Conservation (phyloP, 345 rosid species). For the Ailanthus altissimus region DNA sequence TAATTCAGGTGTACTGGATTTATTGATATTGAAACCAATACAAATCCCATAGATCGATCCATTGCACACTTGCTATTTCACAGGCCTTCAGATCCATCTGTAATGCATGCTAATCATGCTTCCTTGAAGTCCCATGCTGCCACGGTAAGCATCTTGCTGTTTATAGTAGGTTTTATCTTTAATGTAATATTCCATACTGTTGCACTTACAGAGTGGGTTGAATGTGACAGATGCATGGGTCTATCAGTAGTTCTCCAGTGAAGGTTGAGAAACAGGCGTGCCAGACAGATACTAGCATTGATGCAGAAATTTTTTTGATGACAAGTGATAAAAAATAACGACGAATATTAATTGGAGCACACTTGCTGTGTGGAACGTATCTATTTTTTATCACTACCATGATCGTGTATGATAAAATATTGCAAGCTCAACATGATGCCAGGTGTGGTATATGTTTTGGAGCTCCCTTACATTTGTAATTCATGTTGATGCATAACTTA, state of each 20-base stretch:
- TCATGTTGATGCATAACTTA: background rate
- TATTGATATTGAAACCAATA: slow-evolving; percentile 81
- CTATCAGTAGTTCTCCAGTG: slow-evolving; percentile 42
- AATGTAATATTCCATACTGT: background rate
- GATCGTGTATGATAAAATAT: slow-evolving; percentile 6
- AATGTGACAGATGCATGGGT: slow-evolving; percentile 53
- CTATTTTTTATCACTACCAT: slow-evolving; percentile 3
- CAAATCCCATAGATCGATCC: slow-evolving; percentile 93
- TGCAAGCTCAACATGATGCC: background rate
- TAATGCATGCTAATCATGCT: slow-evolving; percentile 38
- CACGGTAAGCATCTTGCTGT: slow-evolving; percentile 44
- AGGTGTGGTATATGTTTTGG: slow-evolving; percentile 7
- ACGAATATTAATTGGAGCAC: slow-evolving; percentile 17
- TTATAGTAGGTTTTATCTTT: background rate
- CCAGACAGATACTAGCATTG: slow-evolving; percentile 31
- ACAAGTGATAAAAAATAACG: slow-evolving; percentile 27
- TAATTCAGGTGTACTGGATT: slow-evolving; percentile 58
- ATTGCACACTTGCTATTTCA: slow-evolving; percentile 90
- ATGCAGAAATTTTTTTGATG: slow-evolving; percentile 30
- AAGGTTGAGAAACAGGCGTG: slow-evolving; percentile 37
- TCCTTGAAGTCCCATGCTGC: slow-evolving; percentile 46
- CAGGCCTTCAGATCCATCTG: slow-evolving; percentile 69
- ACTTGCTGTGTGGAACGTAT: slow-evolving; percentile 6
- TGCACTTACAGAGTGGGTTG: background rate
- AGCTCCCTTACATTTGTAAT: background rate